Percentiles rank a stretch among this genome's conserved stretches.
Evolutionary conservation across 2,329 filamentous ascomycete genomes (phyloP).

Genomic region (Aspergillus sergii): DNA sequence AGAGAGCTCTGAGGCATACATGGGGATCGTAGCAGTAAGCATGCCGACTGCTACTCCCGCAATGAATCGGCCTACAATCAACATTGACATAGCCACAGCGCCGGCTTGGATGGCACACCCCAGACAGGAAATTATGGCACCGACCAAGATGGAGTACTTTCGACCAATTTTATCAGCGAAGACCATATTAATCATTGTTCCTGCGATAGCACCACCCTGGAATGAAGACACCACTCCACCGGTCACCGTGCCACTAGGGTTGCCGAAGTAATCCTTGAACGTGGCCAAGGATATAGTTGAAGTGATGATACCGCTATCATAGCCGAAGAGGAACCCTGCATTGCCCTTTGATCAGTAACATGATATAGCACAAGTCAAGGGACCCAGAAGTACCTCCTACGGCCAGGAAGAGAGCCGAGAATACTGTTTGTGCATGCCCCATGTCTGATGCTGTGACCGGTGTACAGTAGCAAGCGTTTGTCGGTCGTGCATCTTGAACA

Average conservation of each 20-base stretch:
- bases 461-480: neutral
- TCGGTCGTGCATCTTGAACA: neutral
- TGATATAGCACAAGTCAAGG: neutral
- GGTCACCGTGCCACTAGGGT: slow-evolving; percentile 21
- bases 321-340: slow-evolving; percentile 35
- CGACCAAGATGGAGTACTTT: slow-evolving; percentile 1
- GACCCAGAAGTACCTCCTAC: slow-evolving; percentile 18
- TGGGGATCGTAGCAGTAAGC: slow-evolving; percentile 31
- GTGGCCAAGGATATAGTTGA: slow-evolving; percentile 33
- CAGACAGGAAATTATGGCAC: neutral
- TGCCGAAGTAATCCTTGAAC: slow-evolving; percentile 30
- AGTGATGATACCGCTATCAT: slow-evolving; percentile 36
- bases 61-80: slow-evolving; percentile 33
- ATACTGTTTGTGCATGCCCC: slow-evolving; percentile 11
- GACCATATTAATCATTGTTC: slow-evolving; percentile 10
- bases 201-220: slow-evolving; percentile 35
- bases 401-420: slow-evolving; percentile 25
- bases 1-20: slow-evolving; percentile 38
- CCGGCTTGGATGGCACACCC: slow-evolving; percentile 29
- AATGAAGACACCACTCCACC: slow-evolving; percentile 43
- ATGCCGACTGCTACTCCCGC: slow-evolving; percentile 31
- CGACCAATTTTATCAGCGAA: slow-evolving; percentile 4
- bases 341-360: neutral
- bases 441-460: neutral
- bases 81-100: slow-evolving; percentile 29